These are phyloP conservation scores for Diaporthe helianthi DNA, from an alignment of 2,329 filamentous ascomycete species.

Conservation along the genomic window DNA sequence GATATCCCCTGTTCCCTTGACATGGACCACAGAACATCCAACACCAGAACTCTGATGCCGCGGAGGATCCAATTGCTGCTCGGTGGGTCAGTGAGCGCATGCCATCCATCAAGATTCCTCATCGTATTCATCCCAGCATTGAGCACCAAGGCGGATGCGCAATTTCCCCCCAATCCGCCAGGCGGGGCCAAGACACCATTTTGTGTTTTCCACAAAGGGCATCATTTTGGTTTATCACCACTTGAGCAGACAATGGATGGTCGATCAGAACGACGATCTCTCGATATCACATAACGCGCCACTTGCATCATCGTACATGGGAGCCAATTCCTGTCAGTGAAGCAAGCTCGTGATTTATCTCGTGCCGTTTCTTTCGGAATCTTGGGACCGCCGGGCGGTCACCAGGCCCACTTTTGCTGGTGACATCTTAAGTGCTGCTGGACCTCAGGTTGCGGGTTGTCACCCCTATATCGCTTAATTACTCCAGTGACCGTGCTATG, in stretches of 20 bases:
- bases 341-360: background rate
- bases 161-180: slow-evolving; percentile 17
- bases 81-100: slow-evolving; percentile 5
- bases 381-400: too few species aligned
- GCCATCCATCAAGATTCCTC: slow-evolving; percentile 13
- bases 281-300: background rate
- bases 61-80: slow-evolving; percentile 3
- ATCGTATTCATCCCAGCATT: slow-evolving; percentile 17
- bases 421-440: too few species aligned
- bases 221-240: background rate
- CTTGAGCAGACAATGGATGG: background rate
- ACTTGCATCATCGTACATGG: background rate
- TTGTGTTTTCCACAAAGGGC: background rate
- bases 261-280: background rate
- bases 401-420: background rate
- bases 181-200: slow-evolving; percentile 11
- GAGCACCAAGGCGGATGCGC: slow-evolving; percentile 3
- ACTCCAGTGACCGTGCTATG: background rate
- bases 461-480: background rate
- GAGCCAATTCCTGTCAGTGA: too few species aligned
- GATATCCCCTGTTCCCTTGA: background rate
- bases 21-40: background rate
- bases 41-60: background rate
- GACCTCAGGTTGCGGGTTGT: background rate
- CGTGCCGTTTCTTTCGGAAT: too few species aligned